Conservation (phyloP, 768 basidiomycete genomes). For the Astraeus odoratus region DNA sequence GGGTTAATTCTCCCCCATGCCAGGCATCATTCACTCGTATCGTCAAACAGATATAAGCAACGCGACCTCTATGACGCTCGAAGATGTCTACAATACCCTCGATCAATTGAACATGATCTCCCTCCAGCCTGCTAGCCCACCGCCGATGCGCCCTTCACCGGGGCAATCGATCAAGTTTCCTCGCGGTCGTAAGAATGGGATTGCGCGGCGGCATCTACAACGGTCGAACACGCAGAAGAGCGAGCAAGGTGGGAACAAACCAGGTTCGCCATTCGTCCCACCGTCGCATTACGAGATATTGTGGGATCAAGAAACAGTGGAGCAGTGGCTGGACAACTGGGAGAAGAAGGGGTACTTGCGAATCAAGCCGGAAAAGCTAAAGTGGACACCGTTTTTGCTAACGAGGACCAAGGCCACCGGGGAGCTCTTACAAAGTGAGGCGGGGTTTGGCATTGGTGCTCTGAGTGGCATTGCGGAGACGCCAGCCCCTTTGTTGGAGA, state of each 20-base stretch:
- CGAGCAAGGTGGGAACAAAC: conserved; percentile 27
- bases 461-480: conserved; percentile 5
- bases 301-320: conserved; percentile 65
- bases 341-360: conserved; percentile 72
- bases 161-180: conserved; percentile 73
- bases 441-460: conserved; percentile 9
- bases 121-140: conserved; percentile 39
- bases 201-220: conserved; percentile 58
- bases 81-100: conserved; percentile 79
- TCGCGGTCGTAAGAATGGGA: conserved; percentile 59
- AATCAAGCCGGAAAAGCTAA: conserved; percentile 76
- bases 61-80: conserved; percentile 84
- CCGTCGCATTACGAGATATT: conserved; percentile 67
- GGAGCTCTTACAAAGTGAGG: conserved; percentile 19
- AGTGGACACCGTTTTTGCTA: conserved; percentile 91
- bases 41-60: conserved; percentile 62
- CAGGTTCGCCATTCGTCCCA: conserved; percentile 51
- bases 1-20: conserved; percentile 11
- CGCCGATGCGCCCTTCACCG: conserved; percentile 56
- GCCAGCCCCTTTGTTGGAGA: conserved; percentile 15
- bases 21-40: conserved; percentile 13
- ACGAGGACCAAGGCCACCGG: conserved; percentile 34
- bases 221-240: conserved; percentile 43
- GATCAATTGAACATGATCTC: conserved; percentile 69
- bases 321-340: conserved; percentile 60